Conservation (phyloP, 177 flowering plant species). For the Vitis hybrid region DNA sequence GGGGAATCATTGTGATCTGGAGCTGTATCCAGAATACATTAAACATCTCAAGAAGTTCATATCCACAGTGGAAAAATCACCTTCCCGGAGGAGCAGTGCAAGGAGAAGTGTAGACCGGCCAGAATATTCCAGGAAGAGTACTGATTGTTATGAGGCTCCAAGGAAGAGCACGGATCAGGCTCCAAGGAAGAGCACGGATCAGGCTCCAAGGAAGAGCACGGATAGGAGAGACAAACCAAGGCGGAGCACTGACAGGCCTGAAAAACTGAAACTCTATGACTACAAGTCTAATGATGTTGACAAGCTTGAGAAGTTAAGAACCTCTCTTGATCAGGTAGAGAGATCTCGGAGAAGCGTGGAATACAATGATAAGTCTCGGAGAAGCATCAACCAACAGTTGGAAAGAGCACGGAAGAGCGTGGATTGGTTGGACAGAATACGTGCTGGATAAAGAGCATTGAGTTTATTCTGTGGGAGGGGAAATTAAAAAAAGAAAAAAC, state of each 20-base stretch:
- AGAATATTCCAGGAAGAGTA: conserved; percentile 40
- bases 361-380: conserved; percentile 38
- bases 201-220: conserved; percentile 60
- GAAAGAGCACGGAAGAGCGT: conserved; percentile 51
- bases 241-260: conserved; percentile 47
- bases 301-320: conserved; percentile 34
- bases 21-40: conserved; percentile 57
- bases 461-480: conserved; percentile 6
- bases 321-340: conserved; percentile 39
- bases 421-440: conserved; percentile 51
- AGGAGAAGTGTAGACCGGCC: conserved; percentile 51
- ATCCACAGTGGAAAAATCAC: conserved; percentile 46
- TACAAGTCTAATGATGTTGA: conserved; percentile 34
- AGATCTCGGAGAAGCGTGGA: conserved; percentile 53
- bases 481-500: conserved; percentile 2
- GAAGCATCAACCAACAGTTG: conserved; percentile 39
- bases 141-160: conserved; percentile 45
- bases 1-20: conserved; percentile 66
- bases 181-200: conserved; percentile 41
- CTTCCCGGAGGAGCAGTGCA: conserved; percentile 36
- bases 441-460: conserved; percentile 18
- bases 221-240: conserved; percentile 57
- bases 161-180: conserved; percentile 53
- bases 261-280: conserved; percentile 36
- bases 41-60: conserved; percentile 69